Conservation (phyloP, 495 filamentous ascomycete species). For the Neurospora tetraspora region DNA sequence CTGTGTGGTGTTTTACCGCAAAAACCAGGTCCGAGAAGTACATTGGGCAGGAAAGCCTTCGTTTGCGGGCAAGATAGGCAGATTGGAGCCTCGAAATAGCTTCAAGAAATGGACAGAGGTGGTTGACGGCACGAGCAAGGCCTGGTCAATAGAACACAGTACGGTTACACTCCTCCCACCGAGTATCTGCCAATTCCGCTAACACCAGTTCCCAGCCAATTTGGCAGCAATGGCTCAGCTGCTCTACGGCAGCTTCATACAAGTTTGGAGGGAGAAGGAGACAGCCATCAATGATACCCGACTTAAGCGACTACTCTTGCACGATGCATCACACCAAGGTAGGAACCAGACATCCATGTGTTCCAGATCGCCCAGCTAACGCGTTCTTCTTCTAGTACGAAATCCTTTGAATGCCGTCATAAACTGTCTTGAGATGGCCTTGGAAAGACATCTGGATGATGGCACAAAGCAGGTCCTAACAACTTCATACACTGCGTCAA, state of each 20-base stretch:
- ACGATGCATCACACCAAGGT: conserved; percentile 63
- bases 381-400: conserved; percentile 46
- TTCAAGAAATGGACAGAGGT: conserved; percentile 61
- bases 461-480: conserved; percentile 69
- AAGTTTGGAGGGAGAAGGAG: conserved; percentile 79
- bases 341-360: neutral
- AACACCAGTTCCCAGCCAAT: conserved; percentile 35
- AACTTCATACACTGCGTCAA: conserved; percentile 78
- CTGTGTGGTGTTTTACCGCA: conserved; percentile 78
- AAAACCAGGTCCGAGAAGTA: conserved; percentile 58
- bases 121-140: conserved; percentile 52
- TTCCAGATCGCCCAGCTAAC: neutral
- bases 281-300: conserved; percentile 42
- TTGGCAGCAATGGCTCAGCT: conserved; percentile 72
- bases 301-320: conserved; percentile 60
- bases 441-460: conserved; percentile 62
- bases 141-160: conserved; percentile 51
- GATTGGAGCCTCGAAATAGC: conserved; percentile 56
- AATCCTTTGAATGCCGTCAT: conserved; percentile 83
- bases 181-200: neutral
- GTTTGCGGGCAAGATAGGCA: conserved; percentile 49
- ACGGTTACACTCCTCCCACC: neutral
- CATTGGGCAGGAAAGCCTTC: conserved; percentile 81
- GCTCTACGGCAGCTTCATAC: conserved; percentile 64
- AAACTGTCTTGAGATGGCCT: conserved; percentile 78